Evolutionary conservation across 805 yeast species (phyloP).

Genomic region (Danielia oregonensis): DNA sequence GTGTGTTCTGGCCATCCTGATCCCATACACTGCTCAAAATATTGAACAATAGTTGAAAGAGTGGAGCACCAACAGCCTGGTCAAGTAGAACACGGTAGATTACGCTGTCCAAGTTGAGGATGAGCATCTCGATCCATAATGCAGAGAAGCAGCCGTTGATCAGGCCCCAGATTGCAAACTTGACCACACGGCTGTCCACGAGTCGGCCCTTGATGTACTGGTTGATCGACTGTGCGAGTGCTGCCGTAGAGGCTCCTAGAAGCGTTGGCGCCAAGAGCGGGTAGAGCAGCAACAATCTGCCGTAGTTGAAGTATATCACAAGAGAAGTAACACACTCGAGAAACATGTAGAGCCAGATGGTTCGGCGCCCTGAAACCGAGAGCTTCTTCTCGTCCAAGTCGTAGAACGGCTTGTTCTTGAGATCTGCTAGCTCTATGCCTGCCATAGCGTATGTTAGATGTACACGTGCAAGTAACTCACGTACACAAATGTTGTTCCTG

Average conservation of each 20-base stretch:
- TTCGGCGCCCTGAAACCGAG: constrained; percentile 3
- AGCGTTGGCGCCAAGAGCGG: constrained; percentile 35
- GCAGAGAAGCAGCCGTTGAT: constrained; percentile 54
- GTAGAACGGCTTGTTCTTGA: constrained; percentile 15
- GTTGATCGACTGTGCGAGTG: constrained; percentile 39
- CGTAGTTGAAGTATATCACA: constrained; percentile 29
- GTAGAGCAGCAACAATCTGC: constrained; percentile 14
- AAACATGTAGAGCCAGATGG: constrained; percentile 14
- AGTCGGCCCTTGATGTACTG: constrained; percentile 31
- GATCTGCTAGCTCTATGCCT: constrained; percentile 15
- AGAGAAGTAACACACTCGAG: constrained; percentile 25
- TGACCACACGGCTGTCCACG: constrained; percentile 29
- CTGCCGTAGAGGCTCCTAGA: constrained; percentile 38
- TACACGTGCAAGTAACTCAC: no score
- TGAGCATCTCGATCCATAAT: constrained; percentile 51
- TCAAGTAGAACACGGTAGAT: constrained; percentile 45
- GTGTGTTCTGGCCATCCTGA: constrained; percentile 27
- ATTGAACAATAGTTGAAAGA: constrained; percentile 50
- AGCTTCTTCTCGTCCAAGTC: constrained; percentile 7
- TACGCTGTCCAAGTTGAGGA: constrained; percentile 31
- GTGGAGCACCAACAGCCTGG: constrained; percentile 52
- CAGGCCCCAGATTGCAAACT: constrained; percentile 58
- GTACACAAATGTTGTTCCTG: no score
- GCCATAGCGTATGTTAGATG: no score
- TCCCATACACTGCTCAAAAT: constrained; percentile 56